phyloP scores from a whole-genome alignment of 1,284 basidiomycete genomes.

The Tremellales sp. region DNA sequence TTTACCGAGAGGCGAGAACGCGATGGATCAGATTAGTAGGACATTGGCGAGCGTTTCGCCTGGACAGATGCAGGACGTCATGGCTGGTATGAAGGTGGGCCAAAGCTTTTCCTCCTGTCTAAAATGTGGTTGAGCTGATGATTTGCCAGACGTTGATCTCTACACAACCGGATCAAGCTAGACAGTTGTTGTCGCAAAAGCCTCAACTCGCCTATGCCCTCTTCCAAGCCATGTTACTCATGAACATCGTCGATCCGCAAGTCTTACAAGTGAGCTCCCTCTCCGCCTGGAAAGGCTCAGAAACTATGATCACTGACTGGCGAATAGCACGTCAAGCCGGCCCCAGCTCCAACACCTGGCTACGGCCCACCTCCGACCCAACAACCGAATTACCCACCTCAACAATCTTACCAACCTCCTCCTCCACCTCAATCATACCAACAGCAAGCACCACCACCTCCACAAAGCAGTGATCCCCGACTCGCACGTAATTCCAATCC shows the following conservation, averaged over 20 bases:
- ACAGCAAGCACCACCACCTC: slow-evolving; percentile 13
- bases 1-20: slow-evolving; percentile 66
- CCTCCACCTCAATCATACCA: slow-evolving; percentile 39
- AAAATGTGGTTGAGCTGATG: neutral
- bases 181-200: slow-evolving; percentile 69
- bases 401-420: slow-evolving; percentile 8
- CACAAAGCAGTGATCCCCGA: too few relatives aligned
- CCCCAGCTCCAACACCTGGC: slow-evolving; percentile 12
- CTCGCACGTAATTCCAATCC: neutral
- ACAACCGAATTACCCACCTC: slow-evolving; percentile 9
- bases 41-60: slow-evolving; percentile 81
- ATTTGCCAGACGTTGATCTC: slow-evolving; percentile 66
- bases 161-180: slow-evolving; percentile 85
- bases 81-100: slow-evolving; percentile 93
- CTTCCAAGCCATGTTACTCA: slow-evolving; percentile 89
- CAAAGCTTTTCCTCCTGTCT: neutral
- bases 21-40: slow-evolving; percentile 81
- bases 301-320: slow-evolving; percentile 3
- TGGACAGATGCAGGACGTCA: slow-evolving; percentile 84
- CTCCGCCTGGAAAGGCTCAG: slow-evolving; percentile 33
- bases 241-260: slow-evolving; percentile 88
- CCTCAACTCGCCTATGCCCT: slow-evolving; percentile 95
- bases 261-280: slow-evolving; percentile 64
- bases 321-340: slow-evolving; percentile 4
- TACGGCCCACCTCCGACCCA: slow-evolving; percentile 21